These are phyloP conservation scores for Lagerstroemia speciosa DNA, from an alignment of 345 rosid genomes.

Conservation along the genomic window DNA sequence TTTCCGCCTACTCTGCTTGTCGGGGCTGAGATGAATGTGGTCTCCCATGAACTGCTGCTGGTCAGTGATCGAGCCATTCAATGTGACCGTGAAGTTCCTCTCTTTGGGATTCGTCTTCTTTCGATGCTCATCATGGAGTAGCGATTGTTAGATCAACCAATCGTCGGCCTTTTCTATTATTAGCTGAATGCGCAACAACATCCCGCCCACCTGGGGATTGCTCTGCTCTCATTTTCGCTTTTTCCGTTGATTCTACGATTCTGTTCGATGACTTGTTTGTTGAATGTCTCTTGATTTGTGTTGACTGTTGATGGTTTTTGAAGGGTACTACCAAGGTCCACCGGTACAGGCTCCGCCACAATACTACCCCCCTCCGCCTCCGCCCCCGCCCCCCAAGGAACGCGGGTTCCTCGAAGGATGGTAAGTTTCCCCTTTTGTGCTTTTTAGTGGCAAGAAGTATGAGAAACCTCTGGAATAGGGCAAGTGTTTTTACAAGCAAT, in stretches of 20 bases:
- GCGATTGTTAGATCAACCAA: neutral
- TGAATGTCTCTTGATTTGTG: neutral
- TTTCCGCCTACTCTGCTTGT: neutral
- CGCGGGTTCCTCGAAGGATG: conserved; percentile 52
- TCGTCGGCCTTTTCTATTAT: neutral
- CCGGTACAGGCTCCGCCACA: conserved; percentile 62
- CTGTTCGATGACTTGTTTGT: neutral
- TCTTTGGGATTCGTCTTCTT: neutral
- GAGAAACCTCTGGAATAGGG: neutral
- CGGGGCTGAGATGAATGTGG: neutral
- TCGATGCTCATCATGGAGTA: neutral
- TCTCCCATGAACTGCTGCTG: neutral
- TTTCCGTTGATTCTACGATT: neutral
- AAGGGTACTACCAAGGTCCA: conserved; percentile 56
- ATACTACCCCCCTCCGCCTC: conserved; percentile 39
- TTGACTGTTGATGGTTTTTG: neutral
- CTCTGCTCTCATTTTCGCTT: neutral
- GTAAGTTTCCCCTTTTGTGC: conserved; percentile 10
- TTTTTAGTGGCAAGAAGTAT: neutral
- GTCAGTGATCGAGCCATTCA: neutral
- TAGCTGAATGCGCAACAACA: neutral
- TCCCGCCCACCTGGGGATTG: neutral
- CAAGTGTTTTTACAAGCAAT: neutral
- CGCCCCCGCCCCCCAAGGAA: conserved; percentile 32
- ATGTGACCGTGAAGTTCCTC: neutral